These are phyloP conservation scores for Pseudovirgaria hyperparasitica DNA, from an alignment of 2,329 filamentous ascomycete species.

Conservation along the genomic window DNA sequence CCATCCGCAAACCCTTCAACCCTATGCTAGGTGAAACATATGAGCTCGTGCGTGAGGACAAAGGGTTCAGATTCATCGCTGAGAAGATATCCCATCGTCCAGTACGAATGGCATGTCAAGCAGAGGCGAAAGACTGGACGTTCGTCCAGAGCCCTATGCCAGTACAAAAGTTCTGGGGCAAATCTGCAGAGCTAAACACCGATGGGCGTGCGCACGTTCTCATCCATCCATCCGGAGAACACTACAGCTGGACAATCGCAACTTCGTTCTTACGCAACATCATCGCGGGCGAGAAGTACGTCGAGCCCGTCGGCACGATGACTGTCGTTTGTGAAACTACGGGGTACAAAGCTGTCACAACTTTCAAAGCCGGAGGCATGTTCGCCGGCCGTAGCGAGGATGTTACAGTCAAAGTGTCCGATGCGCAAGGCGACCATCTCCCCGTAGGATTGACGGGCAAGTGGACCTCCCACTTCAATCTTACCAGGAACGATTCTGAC, in stretches of 20 bases:
- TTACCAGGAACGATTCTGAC: slow-evolving; percentile 48
- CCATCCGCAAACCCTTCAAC: slow-evolving; percentile 93
- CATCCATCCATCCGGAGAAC: slow-evolving; percentile 63
- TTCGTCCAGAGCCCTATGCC: slow-evolving; percentile 79
- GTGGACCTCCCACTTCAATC: slow-evolving; percentile 65
- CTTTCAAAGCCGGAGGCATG: slow-evolving; percentile 93
- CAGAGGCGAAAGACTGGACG: slow-evolving; percentile 75
- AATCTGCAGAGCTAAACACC: slow-evolving; percentile 86
- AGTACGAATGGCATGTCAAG: slow-evolving; percentile 85
- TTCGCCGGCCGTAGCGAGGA: slow-evolving; percentile 92
- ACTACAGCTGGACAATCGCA: slow-evolving; percentile 78
- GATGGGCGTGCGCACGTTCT: slow-evolving; percentile 74
- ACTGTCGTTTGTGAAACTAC: slow-evolving; percentile 71
- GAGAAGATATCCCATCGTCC: slow-evolving; percentile 93
- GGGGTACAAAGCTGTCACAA: slow-evolving; percentile 70
- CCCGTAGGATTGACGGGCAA: slow-evolving; percentile 63
- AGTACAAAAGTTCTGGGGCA: slow-evolving; percentile 97
- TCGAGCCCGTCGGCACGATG: slow-evolving; percentile 89
- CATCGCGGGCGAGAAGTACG: slow-evolving; percentile 95
- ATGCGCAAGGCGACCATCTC: slow-evolving; percentile 50
- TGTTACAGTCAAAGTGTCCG: slow-evolving; percentile 62
- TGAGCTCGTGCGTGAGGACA: slow-evolving; percentile 78
- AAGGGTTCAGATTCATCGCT: slow-evolving; percentile 79
- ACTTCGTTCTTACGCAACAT: slow-evolving; percentile 91
- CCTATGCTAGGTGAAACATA: slow-evolving; percentile 93